Evolutionary conservation across 2,329 filamentous ascomycete species (phyloP).

Genomic region (Lachnellula arida): DNA sequence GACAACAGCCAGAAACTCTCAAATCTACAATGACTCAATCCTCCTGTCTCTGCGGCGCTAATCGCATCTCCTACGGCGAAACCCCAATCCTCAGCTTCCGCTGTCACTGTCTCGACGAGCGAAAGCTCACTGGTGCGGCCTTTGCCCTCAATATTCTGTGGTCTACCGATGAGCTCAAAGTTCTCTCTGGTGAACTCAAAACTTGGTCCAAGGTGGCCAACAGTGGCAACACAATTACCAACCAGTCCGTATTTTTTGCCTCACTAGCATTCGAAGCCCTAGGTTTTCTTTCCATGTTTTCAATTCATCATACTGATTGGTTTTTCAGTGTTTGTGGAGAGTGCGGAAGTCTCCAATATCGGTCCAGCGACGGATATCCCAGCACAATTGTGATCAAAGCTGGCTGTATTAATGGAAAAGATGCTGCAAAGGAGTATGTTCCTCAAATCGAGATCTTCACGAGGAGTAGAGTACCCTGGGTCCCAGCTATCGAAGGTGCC

Average conservation of each 20-base stretch:
- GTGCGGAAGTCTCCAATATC: conserved; percentile 15
- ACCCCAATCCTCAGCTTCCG: conserved; percentile 16
- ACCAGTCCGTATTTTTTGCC: conserved; percentile 7
- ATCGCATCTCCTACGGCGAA: conserved; percentile 14
- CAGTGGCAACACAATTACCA: conserved; percentile 18
- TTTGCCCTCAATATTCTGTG: conserved; percentile 21
- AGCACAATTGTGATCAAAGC: conserved; percentile 20
- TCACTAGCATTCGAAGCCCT: background rate
- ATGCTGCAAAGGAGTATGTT: conserved; percentile 13
- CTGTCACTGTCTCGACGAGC: conserved; percentile 23
- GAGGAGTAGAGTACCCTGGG: conserved; percentile 17
- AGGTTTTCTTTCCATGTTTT: background rate
- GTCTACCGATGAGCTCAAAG: conserved; percentile 5
- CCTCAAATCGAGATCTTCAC: conserved; percentile 24
- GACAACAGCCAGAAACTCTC: too few relatives aligned
- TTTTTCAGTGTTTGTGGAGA: background rate
- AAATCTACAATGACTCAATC: conserved; percentile 12
- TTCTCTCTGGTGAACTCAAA: conserved; percentile 15
- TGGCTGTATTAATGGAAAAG: conserved; percentile 19
- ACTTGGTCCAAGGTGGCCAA: conserved; percentile 13
- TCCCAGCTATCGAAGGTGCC: conserved; percentile 17
- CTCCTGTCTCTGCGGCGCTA: conserved; percentile 20
- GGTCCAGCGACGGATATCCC: conserved; percentile 10
- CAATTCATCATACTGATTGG: background rate
- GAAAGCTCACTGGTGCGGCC: conserved; percentile 21